phyloP scores from a whole-genome alignment of 192 early-diverging fungal species.

The Mortierella hygrophila region DNA sequence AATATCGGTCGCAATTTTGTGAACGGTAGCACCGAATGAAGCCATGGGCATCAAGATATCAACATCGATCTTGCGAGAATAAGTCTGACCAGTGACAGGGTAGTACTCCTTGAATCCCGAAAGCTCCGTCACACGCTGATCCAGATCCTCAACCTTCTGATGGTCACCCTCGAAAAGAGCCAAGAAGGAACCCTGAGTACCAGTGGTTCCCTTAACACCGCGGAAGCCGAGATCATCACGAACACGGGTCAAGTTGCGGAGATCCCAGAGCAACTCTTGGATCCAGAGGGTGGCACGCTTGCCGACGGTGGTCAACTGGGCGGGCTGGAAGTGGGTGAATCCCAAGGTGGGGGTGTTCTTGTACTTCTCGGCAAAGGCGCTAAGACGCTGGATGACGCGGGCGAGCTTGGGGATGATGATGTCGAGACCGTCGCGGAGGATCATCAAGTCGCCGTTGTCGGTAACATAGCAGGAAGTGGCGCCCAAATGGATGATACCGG shows the following conservation, averaged over 20 bases:
- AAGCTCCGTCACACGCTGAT: slow-evolving; percentile 90
- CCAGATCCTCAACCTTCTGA: slow-evolving; percentile 93
- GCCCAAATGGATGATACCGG: slow-evolving; percentile 96
- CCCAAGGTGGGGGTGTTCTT: slow-evolving; percentile 93
- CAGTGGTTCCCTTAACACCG: slow-evolving; percentile 98
- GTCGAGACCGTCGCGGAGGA: slow-evolving; percentile 95
- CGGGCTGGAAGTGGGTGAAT: slow-evolving; percentile 99
- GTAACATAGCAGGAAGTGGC: slow-evolving; percentile 99
- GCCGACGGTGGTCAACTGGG: slow-evolving; percentile 97
- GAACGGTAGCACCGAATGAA: slow-evolving; percentile 95
- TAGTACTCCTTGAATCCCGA: slow-evolving; percentile 88
- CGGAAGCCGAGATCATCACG: slow-evolving; percentile 92
- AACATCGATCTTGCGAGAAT: slow-evolving; percentile 97
- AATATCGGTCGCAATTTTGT: slow-evolving; percentile 98
- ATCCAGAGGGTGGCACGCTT: slow-evolving; percentile 97
- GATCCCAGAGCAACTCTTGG: slow-evolving; percentile 96
- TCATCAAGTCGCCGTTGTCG: slow-evolving; percentile 98
- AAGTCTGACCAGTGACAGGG: slow-evolving; percentile 97
- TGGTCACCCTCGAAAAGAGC: slow-evolving; percentile 95
- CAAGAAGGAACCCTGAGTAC: slow-evolving; percentile 98
- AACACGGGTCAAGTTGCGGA: slow-evolving; percentile 92
- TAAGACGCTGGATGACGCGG: slow-evolving; percentile 81
- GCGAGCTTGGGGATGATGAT: slow-evolving; percentile 92
- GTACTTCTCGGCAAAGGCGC: slow-evolving; percentile 84
- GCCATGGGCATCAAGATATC: slow-evolving; percentile 89